Evolutionary conservation across 2,329 filamentous ascomycete species (phyloP), one percentile per base, ranked within the genome.

Genomic region (Colletotrichum truncatum): DNA sequence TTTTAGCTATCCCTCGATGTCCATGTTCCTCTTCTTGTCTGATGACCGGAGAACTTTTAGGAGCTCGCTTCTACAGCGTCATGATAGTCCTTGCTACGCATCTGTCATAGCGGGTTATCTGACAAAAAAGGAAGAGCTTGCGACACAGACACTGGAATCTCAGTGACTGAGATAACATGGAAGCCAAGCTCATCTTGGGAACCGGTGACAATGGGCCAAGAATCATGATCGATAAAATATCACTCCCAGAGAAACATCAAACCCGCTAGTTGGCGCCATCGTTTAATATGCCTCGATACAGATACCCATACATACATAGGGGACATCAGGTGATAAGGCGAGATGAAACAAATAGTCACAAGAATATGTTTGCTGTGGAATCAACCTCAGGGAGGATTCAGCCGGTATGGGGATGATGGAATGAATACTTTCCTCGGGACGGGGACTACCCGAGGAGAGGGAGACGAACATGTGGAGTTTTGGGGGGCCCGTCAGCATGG

Each of bases 361-460:
- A 28, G 34, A 51, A 23, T 38, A 48, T 28, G 46, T 11, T 4
- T 28, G 45, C 14, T 39, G 28, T 46, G 41, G 34, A 32, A 62
- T 62, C 51, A 39, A 6, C 14, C 3, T 16, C 7, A 14, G 32
- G 43, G 41, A 26, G 26, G 32, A 10, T 11, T 28, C 25, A 49
- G 25, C 9, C 45, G 54, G n/a, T 38, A 16, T 45, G 34, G 39
- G n/a, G 21, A 2, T 21, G 3, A 30, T 55, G 30, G 61, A 53
- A 59, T 64, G 61, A 14, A 25, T 54, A 12, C 25, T 16, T 51
- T 30, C 1, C 21, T 49, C 61, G 61, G 61, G 18, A 53, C 39
- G 38, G 38, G 30, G 25, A 32, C 18, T 30, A 53, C 4, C 61
- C 55, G 55, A 60, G 21, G 23, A 52, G 56, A 49, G 59, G 53